Evolutionary conservation across 164 flowering plant genomes (phyloP).

Genomic region (Akebia trifoliata): DNA sequence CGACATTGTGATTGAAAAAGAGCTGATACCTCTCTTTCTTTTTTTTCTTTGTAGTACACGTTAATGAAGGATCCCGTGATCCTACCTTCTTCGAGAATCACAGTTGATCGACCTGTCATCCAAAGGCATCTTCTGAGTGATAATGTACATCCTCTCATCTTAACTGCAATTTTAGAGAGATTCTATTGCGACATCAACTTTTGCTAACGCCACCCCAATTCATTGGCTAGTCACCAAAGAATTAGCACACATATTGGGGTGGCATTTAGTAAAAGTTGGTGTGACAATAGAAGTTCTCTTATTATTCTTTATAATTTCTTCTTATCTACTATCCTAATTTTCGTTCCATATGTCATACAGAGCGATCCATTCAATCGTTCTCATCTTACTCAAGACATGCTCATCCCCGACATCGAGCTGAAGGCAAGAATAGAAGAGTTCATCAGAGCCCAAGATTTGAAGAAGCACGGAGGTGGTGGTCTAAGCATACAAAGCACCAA

Average conservation of each 20-base stretch:
- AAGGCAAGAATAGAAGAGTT: constrained; percentile 81
- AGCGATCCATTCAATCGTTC: constrained; percentile 96
- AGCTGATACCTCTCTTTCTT: neutral
- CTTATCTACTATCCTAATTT: neutral
- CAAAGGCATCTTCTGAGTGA: constrained; percentile 97
- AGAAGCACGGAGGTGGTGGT: constrained; percentile 33
- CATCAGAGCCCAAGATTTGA: constrained; percentile 45
- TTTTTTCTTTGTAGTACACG: constrained; percentile 65
- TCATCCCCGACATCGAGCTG: constrained; percentile 70
- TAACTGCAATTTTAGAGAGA: too few relatives aligned
- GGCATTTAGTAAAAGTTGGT: too few relatives aligned
- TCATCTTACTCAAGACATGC: constrained; percentile 87
- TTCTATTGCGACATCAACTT: too few relatives aligned
- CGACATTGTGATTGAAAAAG: neutral
- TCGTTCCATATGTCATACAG: constrained; percentile 24
- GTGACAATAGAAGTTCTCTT: too few relatives aligned
- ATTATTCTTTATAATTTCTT: neutral
- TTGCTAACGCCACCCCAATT: too few relatives aligned
- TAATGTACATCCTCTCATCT: constrained; percentile 31
- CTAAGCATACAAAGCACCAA: constrained; percentile 33
- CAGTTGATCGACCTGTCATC: constrained; percentile 85
- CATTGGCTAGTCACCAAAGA: too few relatives aligned
- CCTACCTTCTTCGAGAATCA: constrained; percentile 86
- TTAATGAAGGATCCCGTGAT: constrained; percentile 97
- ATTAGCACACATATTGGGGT: too few relatives aligned